Evolutionary conservation across 2,329 filamentous ascomycete species (phyloP).

Genomic region (Aureobasidium zeae): DNA sequence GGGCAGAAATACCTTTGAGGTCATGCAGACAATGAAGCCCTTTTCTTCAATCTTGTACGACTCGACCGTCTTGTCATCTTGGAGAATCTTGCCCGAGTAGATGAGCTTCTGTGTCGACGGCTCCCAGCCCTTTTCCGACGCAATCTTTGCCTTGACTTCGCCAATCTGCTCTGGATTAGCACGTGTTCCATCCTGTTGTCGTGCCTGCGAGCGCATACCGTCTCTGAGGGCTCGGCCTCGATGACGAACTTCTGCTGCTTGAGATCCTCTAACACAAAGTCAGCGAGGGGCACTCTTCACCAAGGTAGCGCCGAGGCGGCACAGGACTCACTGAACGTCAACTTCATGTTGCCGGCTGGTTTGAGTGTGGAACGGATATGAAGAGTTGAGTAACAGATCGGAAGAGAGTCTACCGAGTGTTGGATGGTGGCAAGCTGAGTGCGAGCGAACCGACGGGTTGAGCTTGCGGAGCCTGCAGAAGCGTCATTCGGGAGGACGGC

Average conservation of each 20-base stretch:
- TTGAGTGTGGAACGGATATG: neutral
- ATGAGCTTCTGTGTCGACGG: constrained; percentile 87
- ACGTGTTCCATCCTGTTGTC: neutral
- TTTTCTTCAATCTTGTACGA: constrained; percentile 99
- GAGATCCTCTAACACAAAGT: constrained; percentile 57
- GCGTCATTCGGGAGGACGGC: too few species aligned
- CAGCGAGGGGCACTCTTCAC: neutral
- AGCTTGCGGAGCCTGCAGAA: neutral
- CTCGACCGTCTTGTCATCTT: constrained; percentile 93
- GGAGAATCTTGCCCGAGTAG: constrained; percentile 97
- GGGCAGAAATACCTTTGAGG: constrained; percentile 65
- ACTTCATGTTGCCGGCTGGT: constrained; percentile 45
- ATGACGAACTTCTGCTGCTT: constrained; percentile 98
- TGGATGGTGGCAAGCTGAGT: constrained; percentile 10
- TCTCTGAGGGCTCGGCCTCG: constrained; percentile 86
- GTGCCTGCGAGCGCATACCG: constrained; percentile 48
- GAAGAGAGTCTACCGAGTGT: neutral
- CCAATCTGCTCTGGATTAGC: constrained; percentile 56
- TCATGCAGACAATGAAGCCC: constrained; percentile 98
- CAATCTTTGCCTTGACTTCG: constrained; percentile 85
- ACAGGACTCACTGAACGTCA: constrained; percentile 53
- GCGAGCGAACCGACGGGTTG: neutral
- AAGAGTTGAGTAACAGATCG: neutral
- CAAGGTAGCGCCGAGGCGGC: neutral
- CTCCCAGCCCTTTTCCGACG: constrained; percentile 89